Base-by-base conservation (phyloP, 108 stramenopile species). In the Parietichytrium sp. region DNA sequence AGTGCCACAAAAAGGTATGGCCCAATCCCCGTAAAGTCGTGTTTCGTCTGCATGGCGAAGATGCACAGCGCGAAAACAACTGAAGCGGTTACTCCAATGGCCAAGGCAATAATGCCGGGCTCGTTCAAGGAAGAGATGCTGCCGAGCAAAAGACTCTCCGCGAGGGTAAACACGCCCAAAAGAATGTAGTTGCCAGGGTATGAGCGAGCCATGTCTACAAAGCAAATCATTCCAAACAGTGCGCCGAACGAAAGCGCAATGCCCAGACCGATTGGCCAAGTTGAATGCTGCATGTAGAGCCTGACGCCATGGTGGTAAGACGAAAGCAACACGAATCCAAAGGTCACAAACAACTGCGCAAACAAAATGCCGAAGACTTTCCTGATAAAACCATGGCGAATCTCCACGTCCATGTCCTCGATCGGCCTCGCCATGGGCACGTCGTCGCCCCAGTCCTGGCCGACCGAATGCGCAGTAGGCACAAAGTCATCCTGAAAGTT, bases 1-100 rank as follows among this genome's bases (percentile, higher is more conserved):
- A 81, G 36, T 42, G 55, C 77, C 31, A 88, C 85, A 80, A 89
- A 30, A 85, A 89, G 51, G 86, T 83, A 33, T 86, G 79, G 42
- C 93, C 94, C 93, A 84, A 93, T 29, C 81, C 94, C 93, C 6
- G 93, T 92, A 36, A 96, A 85, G 87, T 98, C 96, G 79, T 93
- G 93, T 55, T 94, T 93, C 18, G 93, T 87, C 85, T 98, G 93
- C 80, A 89, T 91, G 45, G 95, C 91, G 23, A 87, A 54, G 29
- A 93, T 55, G 2, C 61, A 33, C 61, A 72, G 42, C 38, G 45
- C 20, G 42, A 8, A 33, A 2, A 72, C 61, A 47, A 72, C 61
- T 1, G 61, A 33, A 8, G 45, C 61, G 15, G 61, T 72, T 7
- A 42, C 45, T 13, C 61, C 61, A 47, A 72, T 42, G 6, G 61